A percentile compares a stretch with the other conserved stretches of the same genome.
Evolutionary conservation across 345 rosid species (phyloP).

Genomic region (Carallia pectinifolia): DNA sequence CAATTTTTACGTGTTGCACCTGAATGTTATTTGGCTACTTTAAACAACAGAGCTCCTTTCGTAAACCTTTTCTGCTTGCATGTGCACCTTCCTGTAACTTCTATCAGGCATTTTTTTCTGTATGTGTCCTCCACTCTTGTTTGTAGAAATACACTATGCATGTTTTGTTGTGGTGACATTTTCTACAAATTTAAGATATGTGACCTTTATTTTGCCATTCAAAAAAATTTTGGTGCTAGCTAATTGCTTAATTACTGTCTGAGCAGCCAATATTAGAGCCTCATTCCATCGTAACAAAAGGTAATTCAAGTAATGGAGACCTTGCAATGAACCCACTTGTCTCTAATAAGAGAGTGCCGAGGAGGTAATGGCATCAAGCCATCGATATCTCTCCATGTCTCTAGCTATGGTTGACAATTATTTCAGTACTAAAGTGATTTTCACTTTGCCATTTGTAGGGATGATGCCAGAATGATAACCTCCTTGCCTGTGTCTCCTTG

Average conservation of each 20-base stretch:
- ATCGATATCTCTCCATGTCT: background rate
- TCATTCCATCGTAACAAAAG: slow-evolving; percentile 47
- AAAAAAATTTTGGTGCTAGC: slow-evolving; percentile 1
- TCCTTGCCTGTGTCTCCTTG: slow-evolving; percentile 90
- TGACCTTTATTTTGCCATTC: background rate
- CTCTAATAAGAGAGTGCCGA: slow-evolving; percentile 37
- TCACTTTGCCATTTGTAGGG: slow-evolving; percentile 41
- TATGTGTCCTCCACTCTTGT: no score
- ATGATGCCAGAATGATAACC: slow-evolving; percentile 59
- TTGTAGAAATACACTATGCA: background rate
- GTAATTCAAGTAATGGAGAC: slow-evolving; percentile 42
- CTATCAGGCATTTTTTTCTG: no score
- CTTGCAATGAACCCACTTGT: slow-evolving; percentile 40
- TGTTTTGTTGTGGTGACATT: background rate
- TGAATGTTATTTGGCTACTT: background rate
- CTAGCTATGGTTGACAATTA: background rate
- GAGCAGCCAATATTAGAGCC: slow-evolving; percentile 72
- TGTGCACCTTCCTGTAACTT: background rate
- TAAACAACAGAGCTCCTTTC: no score
- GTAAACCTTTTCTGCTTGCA: background rate
- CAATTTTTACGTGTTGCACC: background rate
- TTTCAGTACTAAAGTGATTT: slow-evolving; percentile 10
- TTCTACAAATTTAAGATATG: background rate
- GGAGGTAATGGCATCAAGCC: slow-evolving; percentile 43
- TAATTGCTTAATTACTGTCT: slow-evolving; percentile 17